These are phyloP conservation scores for Eutypella sp. DNA, from an alignment of 2,329 filamentous ascomycete species.

Conservation along the genomic window DNA sequence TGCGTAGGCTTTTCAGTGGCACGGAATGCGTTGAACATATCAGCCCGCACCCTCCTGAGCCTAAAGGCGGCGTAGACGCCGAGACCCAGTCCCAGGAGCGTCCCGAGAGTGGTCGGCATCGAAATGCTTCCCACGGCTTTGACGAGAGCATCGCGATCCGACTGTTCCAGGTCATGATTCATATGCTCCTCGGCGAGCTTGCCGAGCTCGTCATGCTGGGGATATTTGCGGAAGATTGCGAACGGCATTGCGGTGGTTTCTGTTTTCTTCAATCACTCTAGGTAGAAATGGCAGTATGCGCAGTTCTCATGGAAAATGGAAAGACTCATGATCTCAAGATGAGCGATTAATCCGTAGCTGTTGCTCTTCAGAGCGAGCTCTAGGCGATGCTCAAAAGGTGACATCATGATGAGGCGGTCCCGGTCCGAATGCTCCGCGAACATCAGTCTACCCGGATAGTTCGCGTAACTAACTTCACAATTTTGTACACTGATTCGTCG, in stretches of 20 bases:
- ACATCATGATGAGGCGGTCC: not conserved
- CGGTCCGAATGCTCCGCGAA: no score
- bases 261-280: not conserved
- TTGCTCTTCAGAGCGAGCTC: not conserved
- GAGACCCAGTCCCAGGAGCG: slow-evolving; percentile 54
- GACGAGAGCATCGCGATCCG: slow-evolving; percentile 54
- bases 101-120: slow-evolving; percentile 52
- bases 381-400: no score
- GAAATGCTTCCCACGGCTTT: slow-evolving; percentile 51
- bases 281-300: no score
- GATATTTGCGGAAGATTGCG: slow-evolving; percentile 29
- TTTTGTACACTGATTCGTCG: no score
- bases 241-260: slow-evolving; percentile 18
- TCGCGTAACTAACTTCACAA: no score
- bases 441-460: no score
- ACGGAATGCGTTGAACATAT: slow-evolving; percentile 59
- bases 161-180: slow-evolving; percentile 46
- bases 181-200: slow-evolving; percentile 54
- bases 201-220: slow-evolving; percentile 42
- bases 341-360: not conserved
- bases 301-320: not conserved
- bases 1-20: slow-evolving; percentile 57
- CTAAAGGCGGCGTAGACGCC: slow-evolving; percentile 54
- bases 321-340: not conserved
- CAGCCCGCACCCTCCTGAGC: slow-evolving; percentile 47